A percentile compares a stretch with the other conserved stretches of the same genome.
Conservation (phyloP, 345 rosid species). For the Citrus australasica region DNA sequence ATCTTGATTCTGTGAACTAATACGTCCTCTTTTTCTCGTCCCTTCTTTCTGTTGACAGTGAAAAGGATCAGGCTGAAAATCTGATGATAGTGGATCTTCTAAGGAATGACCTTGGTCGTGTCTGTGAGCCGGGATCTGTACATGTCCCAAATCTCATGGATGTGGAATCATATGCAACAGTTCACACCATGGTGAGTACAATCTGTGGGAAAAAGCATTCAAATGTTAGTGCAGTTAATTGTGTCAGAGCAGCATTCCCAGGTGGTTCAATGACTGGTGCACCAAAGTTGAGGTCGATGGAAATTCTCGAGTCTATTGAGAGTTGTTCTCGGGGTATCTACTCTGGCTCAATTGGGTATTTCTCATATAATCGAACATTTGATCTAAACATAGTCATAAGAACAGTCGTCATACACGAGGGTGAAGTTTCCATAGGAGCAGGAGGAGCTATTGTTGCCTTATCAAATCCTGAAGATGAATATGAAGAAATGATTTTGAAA, state of each 20-base stretch:
- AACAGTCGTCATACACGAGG: conserved; percentile 75
- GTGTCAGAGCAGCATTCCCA: conserved; percentile 85
- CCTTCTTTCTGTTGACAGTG: conserved; percentile 41
- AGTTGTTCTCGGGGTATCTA: conserved; percentile 80
- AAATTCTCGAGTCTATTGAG: conserved; percentile 79
- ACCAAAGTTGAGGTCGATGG: conserved; percentile 89
- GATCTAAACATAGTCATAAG: conserved; percentile 93
- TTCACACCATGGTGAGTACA: conserved; percentile 97
- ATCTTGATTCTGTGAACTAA: background rate
- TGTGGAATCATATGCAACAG: conserved; percentile 93
- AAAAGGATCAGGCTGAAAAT: conserved; percentile 97
- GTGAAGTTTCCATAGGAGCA: conserved; percentile 89
- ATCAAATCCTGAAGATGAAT: conserved; percentile 83
- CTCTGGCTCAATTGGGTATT: conserved; percentile 91
- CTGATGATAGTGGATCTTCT: conserved; percentile 96
- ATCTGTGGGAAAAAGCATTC: conserved; percentile 59
- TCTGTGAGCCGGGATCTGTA: conserved; percentile 86
- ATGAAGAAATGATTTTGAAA: conserved; percentile 87
- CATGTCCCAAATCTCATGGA: conserved; percentile 95
- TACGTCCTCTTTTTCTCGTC: background rate
- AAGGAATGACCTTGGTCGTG: conserved; percentile 92
- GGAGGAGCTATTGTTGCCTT: conserved; percentile 89
- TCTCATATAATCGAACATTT: conserved; percentile 77
- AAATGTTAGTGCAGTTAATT: conserved; percentile 60
- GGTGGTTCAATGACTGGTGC: conserved; percentile 99